Conservation (phyloP, 495 filamentous ascomycete species). For the Aspergillus indologenus region DNA sequence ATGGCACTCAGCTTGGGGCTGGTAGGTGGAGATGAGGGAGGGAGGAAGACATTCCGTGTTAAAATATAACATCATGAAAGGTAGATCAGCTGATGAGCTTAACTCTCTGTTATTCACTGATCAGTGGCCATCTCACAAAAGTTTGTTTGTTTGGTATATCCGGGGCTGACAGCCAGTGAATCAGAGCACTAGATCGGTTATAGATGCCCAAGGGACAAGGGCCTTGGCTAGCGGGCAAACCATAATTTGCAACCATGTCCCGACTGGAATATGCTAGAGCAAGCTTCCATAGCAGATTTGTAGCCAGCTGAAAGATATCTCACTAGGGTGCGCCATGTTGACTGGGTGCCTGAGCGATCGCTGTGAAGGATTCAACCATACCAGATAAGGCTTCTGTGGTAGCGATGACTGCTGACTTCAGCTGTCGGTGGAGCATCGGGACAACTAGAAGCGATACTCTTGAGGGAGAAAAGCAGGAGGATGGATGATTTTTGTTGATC, state of each 20-base stretch:
- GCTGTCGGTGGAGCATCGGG: neutral
- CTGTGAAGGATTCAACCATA: neutral
- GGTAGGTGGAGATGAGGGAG: neutral
- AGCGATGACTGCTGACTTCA: neutral
- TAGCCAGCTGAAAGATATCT: neutral
- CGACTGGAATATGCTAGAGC: neutral
- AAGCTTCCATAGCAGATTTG: neutral
- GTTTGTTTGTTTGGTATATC: too few species aligned
- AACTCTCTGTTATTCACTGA: neutral
- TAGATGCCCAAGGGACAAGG: too few species aligned
- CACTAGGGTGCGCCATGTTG: neutral
- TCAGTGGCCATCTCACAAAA: neutral
- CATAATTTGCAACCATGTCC: too few species aligned
- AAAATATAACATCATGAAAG: neutral
- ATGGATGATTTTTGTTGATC: too few species aligned
- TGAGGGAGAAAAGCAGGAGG: too few species aligned
- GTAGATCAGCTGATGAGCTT: neutral
- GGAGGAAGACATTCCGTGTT: neutral
- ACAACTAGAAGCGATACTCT: too few species aligned
- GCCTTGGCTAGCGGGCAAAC: too few species aligned
- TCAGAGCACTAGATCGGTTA: neutral
- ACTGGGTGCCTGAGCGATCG: neutral
- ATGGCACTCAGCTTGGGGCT: neutral
- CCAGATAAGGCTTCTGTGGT: neutral
- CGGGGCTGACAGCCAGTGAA: too few species aligned